A percentile compares a stretch with the other conserved stretches of the same genome.
Conservation (phyloP, 106 monocot species). For the Xerophyta viscosa region DNA sequence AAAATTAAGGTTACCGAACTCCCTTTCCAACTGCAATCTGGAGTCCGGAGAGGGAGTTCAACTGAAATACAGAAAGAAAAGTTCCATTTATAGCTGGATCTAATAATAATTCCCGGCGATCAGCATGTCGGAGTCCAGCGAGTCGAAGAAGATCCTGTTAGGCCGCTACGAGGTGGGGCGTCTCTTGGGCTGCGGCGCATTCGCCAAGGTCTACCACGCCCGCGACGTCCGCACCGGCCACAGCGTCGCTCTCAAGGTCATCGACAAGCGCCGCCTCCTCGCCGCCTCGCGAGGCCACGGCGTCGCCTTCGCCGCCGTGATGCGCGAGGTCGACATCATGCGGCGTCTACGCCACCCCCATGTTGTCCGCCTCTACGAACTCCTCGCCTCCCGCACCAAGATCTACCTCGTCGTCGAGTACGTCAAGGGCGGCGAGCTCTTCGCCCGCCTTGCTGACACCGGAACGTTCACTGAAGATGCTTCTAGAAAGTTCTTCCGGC, state of each 20-base stretch:
- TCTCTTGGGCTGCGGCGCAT: slow-evolving; percentile 33
- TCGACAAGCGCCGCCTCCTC: slow-evolving; percentile 13
- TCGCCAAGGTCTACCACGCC: slow-evolving; percentile 33
- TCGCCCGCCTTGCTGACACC: slow-evolving; percentile 10
- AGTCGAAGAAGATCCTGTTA: slow-evolving; percentile 13
- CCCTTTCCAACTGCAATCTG: too few species aligned
- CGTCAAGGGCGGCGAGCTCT: slow-evolving; percentile 24
- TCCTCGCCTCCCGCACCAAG: slow-evolving; percentile 26
- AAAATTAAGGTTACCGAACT: too few species aligned
- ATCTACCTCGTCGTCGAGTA: slow-evolving; percentile 30
- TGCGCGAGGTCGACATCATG: slow-evolving; percentile 25
- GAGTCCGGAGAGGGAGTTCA: too few species aligned
- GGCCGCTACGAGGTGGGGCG: slow-evolving; percentile 29
- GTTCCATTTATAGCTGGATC: too few species aligned
- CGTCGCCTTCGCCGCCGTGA: not conserved
- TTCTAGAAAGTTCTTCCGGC: slow-evolving; percentile 27
- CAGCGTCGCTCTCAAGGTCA: slow-evolving; percentile 30
- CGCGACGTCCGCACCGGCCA: slow-evolving; percentile 17
- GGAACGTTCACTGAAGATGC: slow-evolving; percentile 35
- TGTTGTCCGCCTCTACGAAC: slow-evolving; percentile 23
- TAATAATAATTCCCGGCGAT: too few species aligned
- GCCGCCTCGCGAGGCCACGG: not conserved
- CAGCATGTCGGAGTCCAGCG: slow-evolving; percentile 5
- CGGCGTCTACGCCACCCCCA: slow-evolving; percentile 32
- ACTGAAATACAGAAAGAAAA: not conserved